Base-by-base conservation (phyloP, 768 basidiomycete genomes). In the Obba rivulosa region DNA sequence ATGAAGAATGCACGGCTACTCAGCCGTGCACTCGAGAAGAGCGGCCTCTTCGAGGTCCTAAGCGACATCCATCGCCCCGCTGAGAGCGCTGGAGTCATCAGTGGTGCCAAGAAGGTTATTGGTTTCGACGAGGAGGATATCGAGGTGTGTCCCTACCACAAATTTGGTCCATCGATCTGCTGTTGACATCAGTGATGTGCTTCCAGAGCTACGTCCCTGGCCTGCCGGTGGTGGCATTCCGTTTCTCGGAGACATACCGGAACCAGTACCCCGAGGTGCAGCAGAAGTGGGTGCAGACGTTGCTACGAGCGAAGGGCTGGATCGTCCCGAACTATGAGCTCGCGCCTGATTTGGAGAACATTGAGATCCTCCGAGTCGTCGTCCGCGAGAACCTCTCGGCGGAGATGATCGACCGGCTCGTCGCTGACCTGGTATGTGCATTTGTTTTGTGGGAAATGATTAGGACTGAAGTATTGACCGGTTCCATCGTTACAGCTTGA, bases 1-100 rank as follows among this genome's bases (percentile, higher is more conserved):
- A 57, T 81, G 41, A 72, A 72, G 63, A 85, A 85, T 51, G 83
- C 83, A 2, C 72, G 83, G n/a, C 64, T 81, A n/a, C 60, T 85
- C 49, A 79, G 79, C 25, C 73, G 81, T 34, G 82, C 83, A 4
- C 67, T 85, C 17, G 83, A 85, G 60, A 70, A 60, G 38, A 76
- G 72, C 21, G 75, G 78, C 14, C 78, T 71, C 57, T 79, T 70
- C 55, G 66, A 64, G 9, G 79, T 79, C 8, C 49, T 79, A 36
- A 78, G 75, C 38, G 77, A 82, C 49, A 74, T 83, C 25, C 83
- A 85, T 57, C 65, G 69, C 20, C 69, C 64, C 21, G 69, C 63
- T 46, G 51, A 52, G 17, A 48, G 51, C 22, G 28, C 13, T 31
- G 21, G 46, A 44, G 45, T 52, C 43, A 2, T 65, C n/a, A 50